Evolutionary conservation across 495 filamentous ascomycete genomes (phyloP).

Genomic region (Haplographium delicatum): DNA sequence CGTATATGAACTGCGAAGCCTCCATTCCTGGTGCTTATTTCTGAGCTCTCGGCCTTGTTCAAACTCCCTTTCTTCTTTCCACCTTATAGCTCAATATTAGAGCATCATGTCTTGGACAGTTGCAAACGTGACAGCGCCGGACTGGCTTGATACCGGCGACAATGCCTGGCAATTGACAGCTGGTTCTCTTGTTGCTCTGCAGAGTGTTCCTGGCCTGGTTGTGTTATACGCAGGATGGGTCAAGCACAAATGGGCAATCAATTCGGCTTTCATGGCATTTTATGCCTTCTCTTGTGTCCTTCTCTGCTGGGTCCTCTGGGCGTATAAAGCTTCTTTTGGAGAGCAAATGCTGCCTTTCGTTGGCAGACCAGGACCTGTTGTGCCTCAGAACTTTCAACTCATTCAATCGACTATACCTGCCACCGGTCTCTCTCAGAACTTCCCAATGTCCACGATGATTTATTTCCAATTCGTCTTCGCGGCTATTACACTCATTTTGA

Average conservation of each 20-base stretch:
- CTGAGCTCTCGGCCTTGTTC: neutral
- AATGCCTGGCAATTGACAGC: slow-evolving; percentile 55
- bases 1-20: neutral
- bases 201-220: slow-evolving; percentile 50
- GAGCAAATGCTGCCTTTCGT: slow-evolving; percentile 47
- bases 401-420: slow-evolving; percentile 40
- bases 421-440: slow-evolving; percentile 35
- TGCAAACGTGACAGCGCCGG: neutral
- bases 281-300: slow-evolving; percentile 50
- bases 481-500: slow-evolving; percentile 50
- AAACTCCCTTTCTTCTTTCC: neutral
- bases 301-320: slow-evolving; percentile 53
- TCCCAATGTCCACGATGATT: slow-evolving; percentile 48
- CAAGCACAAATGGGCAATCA: slow-evolving; percentile 55
- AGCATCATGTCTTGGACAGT: no score
- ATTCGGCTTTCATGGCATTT: slow-evolving; percentile 52
- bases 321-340: slow-evolving; percentile 49
- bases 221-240: slow-evolving; percentile 51
- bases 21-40: neutral
- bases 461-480: slow-evolving; percentile 60
- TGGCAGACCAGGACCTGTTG: slow-evolving; percentile 42
- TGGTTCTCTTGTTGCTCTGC: slow-evolving; percentile 47
- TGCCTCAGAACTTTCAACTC: slow-evolving; percentile 43
- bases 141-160: slow-evolving; percentile 47
- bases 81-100: neutral